Evolutionary conservation across 768 basidiomycete species (phyloP).

Genomic region (Lentinula edodes): DNA sequence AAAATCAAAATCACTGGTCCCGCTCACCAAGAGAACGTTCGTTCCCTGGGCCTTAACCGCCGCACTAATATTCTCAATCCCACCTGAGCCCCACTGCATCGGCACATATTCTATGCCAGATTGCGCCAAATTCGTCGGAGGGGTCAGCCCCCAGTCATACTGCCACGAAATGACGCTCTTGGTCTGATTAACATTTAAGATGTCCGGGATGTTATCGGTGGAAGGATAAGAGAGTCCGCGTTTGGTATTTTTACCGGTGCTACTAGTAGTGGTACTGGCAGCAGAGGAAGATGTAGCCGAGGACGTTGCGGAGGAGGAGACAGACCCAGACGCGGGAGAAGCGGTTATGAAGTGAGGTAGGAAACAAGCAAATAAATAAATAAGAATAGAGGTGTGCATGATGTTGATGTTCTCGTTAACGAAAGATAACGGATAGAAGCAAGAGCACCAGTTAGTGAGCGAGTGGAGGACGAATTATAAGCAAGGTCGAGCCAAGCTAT

Average conservation of each 20-base stretch:
- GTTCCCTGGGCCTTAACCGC: constrained; percentile 41
- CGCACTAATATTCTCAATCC: constrained; percentile 31
- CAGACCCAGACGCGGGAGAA: background rate
- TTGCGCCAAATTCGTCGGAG: constrained; percentile 35
- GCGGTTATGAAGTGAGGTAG: background rate
- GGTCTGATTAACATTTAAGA: constrained; percentile 39
- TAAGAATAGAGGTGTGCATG: background rate
- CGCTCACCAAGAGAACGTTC: constrained; percentile 39
- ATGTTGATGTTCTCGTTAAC: background rate
- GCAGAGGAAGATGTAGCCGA: constrained; percentile 13
- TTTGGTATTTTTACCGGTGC: constrained; percentile 31
- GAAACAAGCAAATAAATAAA: background rate
- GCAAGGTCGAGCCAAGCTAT: background rate
- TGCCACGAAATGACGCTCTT: constrained; percentile 40
- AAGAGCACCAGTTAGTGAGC: background rate
- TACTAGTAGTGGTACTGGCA: constrained; percentile 9
- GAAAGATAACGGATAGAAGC: background rate
- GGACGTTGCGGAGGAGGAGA: background rate
- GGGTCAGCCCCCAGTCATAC: constrained; percentile 49
- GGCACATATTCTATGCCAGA: constrained; percentile 43
- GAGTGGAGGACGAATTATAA: background rate
- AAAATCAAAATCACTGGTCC: background rate
- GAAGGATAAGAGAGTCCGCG: constrained; percentile 42
- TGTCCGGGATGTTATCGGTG: constrained; percentile 33
- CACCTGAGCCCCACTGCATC: constrained; percentile 47